Conservation (phyloP, 1,139 yeast species). For the Yamadazyma siamensis region DNA sequence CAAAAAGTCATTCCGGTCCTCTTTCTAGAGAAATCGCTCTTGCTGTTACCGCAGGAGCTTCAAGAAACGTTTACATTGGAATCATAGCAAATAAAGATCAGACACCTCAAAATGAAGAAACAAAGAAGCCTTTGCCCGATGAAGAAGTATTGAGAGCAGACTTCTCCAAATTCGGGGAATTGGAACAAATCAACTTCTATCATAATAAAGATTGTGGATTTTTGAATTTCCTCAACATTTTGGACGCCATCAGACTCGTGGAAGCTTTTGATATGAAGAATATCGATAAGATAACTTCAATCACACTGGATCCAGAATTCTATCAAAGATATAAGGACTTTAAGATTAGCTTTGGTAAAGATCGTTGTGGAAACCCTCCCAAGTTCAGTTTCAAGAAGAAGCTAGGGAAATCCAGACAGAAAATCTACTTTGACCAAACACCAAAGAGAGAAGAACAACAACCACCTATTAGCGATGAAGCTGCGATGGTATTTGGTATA, state of each 20-base stretch:
- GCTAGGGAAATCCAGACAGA: slow-evolving; percentile 16
- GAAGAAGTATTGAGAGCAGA: slow-evolving; percentile 43
- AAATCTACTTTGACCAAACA: slow-evolving; percentile 13
- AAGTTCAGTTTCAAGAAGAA: slow-evolving; percentile 41
- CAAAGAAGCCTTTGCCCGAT: slow-evolving; percentile 24
- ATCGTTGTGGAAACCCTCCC: slow-evolving; percentile 48
- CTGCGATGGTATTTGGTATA: slow-evolving; percentile 48
- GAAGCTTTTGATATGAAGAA: slow-evolving; percentile 28
- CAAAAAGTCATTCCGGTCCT: slow-evolving; percentile 43
- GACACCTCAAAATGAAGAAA: slow-evolving; percentile 8
- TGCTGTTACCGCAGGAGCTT: slow-evolving; percentile 49
- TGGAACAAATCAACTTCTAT: slow-evolving; percentile 47
- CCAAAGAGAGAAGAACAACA: slow-evolving; percentile 7
- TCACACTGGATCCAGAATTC: slow-evolving; percentile 27
- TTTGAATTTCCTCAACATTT: slow-evolving; percentile 39
- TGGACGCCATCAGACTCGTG: slow-evolving; percentile 36
- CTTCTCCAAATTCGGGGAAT: slow-evolving; percentile 37
- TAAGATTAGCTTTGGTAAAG: slow-evolving; percentile 47
- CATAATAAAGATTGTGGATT: slow-evolving; percentile 47
- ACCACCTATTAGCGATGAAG: slow-evolving; percentile 31
- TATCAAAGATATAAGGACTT: slow-evolving; percentile 36
- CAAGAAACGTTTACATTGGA: slow-evolving; percentile 48
- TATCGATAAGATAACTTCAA: slow-evolving; percentile 16
- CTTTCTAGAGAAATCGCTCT: slow-evolving; percentile 34
- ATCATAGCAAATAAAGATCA: slow-evolving; percentile 26